phyloP scores from a whole-genome alignment of 305 asterid species.

The Fraxinus platypoda region DNA sequence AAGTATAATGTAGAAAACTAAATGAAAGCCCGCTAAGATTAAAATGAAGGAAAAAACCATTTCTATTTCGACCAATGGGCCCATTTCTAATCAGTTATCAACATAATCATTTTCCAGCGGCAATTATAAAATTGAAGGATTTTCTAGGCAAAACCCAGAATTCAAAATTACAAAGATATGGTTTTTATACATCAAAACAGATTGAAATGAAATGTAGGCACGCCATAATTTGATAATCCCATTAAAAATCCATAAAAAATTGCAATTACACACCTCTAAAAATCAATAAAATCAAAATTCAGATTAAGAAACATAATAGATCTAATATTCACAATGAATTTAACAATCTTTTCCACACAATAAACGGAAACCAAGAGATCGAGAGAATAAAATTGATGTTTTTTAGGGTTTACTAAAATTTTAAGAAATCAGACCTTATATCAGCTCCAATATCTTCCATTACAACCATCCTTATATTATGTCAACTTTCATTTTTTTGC shows the following conservation, averaged over 20 bases:
- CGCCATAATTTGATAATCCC: background rate
- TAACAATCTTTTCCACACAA: background rate
- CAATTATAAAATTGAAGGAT: background rate
- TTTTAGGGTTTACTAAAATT: background rate
- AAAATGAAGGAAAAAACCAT: background rate
- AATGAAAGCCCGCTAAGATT: background rate
- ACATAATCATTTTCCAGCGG: background rate
- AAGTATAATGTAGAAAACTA: background rate
- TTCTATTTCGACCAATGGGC: background rate
- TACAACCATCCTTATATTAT: conserved; percentile 22
- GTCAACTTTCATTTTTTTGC: background rate
- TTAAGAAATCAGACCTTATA: conserved; percentile 42
- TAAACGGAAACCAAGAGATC: background rate
- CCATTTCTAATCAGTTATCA: background rate
- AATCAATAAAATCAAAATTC: background rate
- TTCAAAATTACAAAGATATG: background rate
- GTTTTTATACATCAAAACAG: background rate
- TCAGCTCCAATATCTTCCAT: conserved; percentile 59
- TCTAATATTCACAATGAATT: background rate
- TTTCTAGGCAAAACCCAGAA: conserved; percentile 8
- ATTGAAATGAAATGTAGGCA: background rate
- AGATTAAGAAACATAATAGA: background rate
- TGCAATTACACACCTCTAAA: background rate
- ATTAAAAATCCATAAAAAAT: background rate
- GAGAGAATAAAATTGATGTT: background rate